Evolutionary conservation across 129 eudicot genomes (phyloP), one percentile per base, ranked within the genome.

Genomic region (Tagetes patula): DNA sequence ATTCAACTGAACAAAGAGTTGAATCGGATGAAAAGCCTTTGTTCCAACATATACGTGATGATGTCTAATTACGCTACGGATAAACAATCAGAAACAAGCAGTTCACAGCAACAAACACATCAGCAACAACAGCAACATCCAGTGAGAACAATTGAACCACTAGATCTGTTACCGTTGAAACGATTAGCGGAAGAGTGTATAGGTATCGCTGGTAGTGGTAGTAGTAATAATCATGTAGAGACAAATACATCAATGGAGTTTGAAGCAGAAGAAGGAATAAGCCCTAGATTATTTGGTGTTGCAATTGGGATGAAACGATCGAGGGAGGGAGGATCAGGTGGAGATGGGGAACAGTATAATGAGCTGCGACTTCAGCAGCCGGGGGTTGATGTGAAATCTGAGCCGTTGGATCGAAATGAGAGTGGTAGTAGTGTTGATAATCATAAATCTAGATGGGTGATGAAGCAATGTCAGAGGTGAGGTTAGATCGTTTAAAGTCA

Each of bases 251-350:
- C 27, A 20, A 20, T 20, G 27, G 27, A 20, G 27, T 20, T 20
- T 20, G 27, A 20, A 20, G 27, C 27, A 20, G 27, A 14, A 10
- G 84, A 72, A 8, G 85, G 80, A 4, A 56, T 75, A 6, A 83
- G 83, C 54, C 86, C 85, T 12, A 81, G 85, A 53, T 55, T 92
- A 27, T 92, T 92, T 67, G 97, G 97, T 4, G 92, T 88, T 1
- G 59, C 91, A 2, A 86, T 92, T 34, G 91, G 97, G 0, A 45
- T 49, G 79, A 92, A 92, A 63, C 86, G 97, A 10, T 71, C 20
- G 45, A 79, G 86, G 72, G 96, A 91, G 54, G 71, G 67, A 6
- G 69, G 69, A 0, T 67, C 68, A 0, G 80, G 74, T 30, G 81
- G 58, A 27, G 71, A 41, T 71, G 65, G 48, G 79, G 90, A 80